Evolutionary conservation across 176 grass and related monocot genomes (phyloP).

Genomic region (Hordeum vulgare): DNA sequence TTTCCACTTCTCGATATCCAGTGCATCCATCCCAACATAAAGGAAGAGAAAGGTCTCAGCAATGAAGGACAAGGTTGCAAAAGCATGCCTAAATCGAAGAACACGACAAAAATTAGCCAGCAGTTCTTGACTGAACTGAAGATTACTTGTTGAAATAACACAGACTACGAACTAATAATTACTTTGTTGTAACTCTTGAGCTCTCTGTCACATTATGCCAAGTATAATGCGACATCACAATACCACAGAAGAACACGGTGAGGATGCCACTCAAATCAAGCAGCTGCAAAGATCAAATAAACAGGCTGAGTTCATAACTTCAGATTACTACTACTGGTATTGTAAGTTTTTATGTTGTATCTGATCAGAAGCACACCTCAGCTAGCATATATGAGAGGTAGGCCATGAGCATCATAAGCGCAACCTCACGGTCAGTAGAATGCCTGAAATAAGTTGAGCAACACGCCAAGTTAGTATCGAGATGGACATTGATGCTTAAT

Average conservation of each 20-base stretch:
- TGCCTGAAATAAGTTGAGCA: slow-evolving; percentile 49
- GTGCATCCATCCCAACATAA: slow-evolving; percentile 98
- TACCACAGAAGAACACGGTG: slow-evolving; percentile 96
- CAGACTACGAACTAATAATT: slow-evolving; percentile 10
- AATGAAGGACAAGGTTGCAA: slow-evolving; percentile 97
- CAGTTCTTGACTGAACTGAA: neutral
- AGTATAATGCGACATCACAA: slow-evolving; percentile 98
- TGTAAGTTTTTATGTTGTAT: neutral
- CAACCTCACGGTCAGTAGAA: slow-evolving; percentile 97
- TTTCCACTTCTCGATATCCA: slow-evolving; percentile 97
- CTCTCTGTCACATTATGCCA: slow-evolving; percentile 99
- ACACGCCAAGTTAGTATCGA: slow-evolving; percentile 7
- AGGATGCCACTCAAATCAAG: slow-evolving; percentile 94
- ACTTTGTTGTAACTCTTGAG: slow-evolving; percentile 99
- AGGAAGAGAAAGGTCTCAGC: slow-evolving; percentile 91
- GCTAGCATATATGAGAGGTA: slow-evolving; percentile 99
- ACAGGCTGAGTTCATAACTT: neutral
- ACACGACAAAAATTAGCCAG: neutral
- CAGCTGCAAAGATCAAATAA: slow-evolving; percentile 48
- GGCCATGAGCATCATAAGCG: slow-evolving; percentile 97
- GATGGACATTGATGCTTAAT: neutral
- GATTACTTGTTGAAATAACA: neutral
- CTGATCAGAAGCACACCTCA: slow-evolving; percentile 49
- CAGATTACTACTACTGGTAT: neutral
- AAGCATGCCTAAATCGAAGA: slow-evolving; percentile 62